These are phyloP conservation scores for Xylariales sp. DNA, from an alignment of 2,329 filamentous ascomycete genomes.

Conservation along the genomic window DNA sequence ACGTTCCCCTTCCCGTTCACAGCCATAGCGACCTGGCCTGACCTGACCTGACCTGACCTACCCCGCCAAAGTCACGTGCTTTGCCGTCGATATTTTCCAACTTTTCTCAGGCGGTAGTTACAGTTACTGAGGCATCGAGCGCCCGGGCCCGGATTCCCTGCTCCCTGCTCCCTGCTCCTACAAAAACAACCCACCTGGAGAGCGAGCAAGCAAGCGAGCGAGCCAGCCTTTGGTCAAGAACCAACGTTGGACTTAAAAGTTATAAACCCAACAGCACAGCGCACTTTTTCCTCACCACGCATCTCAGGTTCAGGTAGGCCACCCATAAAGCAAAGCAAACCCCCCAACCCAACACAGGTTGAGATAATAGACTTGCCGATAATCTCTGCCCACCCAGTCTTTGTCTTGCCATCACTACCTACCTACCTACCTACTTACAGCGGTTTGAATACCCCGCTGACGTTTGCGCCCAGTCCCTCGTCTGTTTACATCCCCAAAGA, in stretches of 20 bases:
- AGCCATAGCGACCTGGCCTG: no score
- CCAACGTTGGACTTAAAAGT: slow-evolving; percentile 2
- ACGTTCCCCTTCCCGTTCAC: no score
- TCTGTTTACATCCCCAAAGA: slow-evolving; percentile 38
- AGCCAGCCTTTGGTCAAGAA: slow-evolving; percentile 7
- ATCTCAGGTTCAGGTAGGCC: no score
- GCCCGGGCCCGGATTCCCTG: neutral
- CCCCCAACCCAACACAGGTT: no score
- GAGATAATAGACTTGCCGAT: no score
- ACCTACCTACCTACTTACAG: no score
- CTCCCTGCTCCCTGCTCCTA: neutral
- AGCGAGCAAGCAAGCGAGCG: neutral
- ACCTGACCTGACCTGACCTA: no score
- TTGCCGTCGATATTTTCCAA: neutral
- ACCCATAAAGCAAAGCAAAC: no score
- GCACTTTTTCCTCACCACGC: slow-evolving; percentile 4
- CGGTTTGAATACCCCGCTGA: slow-evolving; percentile 24
- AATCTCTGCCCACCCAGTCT: no score
- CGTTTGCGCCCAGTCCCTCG: slow-evolving; percentile 17
- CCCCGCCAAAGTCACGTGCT: slow-evolving; percentile 1
- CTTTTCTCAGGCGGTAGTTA: neutral
- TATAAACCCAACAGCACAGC: slow-evolving; percentile 1
- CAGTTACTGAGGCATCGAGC: slow-evolving; percentile 6
- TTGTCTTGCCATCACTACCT: no score
- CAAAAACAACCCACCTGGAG: slow-evolving; percentile 5